Evolutionary conservation across 352 stramenopile species (phyloP), one percentile per base, ranked within the genome.

Genomic region (Phytophthora hibernalis): DNA sequence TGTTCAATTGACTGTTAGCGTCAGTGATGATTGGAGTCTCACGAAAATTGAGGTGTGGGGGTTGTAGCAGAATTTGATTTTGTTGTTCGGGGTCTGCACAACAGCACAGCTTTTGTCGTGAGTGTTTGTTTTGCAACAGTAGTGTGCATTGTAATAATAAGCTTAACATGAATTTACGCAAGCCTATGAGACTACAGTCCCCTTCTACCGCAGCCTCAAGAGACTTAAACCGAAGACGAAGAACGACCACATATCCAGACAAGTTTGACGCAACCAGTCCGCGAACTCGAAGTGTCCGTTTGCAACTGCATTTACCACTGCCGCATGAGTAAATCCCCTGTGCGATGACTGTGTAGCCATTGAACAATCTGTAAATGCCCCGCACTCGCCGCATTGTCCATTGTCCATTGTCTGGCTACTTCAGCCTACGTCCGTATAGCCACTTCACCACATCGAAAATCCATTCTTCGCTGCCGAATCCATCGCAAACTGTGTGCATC

Each of bases 331-430:
- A 10, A 33, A 67, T 13, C 52, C 15, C 24, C 35, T 18, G 24
- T 18, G 15, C 28, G 44, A 15, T 59, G 26, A 20, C n/a, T 4
- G 31, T 55, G 40, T 4, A 73, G 30, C 52, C 53, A 69, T 24
- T 52, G 35, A 7, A 61, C 58, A 24, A 74, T 28, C 21, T 62
- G 31, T 2, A 70, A 51, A 54, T 54, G 60, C 1, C 60, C 66
- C 0, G 31, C 21, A 12, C 59, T 71, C 6, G 77, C 75, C 4
- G 81, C 79, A 22, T 79, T 35, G 11, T 80, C 72, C n/a, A n/a
- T n/a, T n/a, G n/a, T n/a, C n/a, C 58, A 89, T 64, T 7, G 68
- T 61, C 0, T 35, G 22, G 10, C 18, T 9, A 20, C 44, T 75
- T 16, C 68, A 72, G 2, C 61, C 68, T 37, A 24, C 79, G 28